Base-by-base conservation (phyloP, 2,329 filamentous ascomycete genomes). In the Microdochium paspali region DNA sequence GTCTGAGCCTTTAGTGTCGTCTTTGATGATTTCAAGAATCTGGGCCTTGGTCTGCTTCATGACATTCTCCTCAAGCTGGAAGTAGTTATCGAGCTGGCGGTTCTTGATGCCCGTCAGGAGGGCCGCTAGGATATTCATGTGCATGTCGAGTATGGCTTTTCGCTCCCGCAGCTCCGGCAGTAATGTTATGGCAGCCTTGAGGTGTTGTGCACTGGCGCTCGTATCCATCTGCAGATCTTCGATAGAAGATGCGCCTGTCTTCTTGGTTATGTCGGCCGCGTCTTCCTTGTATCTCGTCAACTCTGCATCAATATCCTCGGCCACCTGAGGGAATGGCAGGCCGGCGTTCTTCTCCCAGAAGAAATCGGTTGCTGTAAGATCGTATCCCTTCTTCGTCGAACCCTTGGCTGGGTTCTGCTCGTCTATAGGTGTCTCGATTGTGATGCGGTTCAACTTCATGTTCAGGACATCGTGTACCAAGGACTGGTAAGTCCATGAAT, bases 71-170 rank as follows among this genome's bases (percentile, higher is more conserved):
- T 98, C 94, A 5, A 95, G 72, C 62, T 97, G 89, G 70, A 94
- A 98, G 67, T 87, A 98, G 63, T 93, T 93, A 63, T 98, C 93
- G 5, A 98, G 74, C 64, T 97, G 90, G 15, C 93, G 83, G 56
- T 95, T 88, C 63, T 97, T 96, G 66, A 97, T 95, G 1, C 90
- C 90, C 0, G 71, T 75, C 35, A 83, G 61, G 3, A 83, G 64
- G 1, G 88, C 87, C 1, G 90, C 91, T 3, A 94, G 76, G 50
- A 97, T 95, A 62, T 95, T 96, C 93, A 98, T 98, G 65, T 98
- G 93, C 87, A 96, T 97, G 62, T 96, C 93, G 4, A 98, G 77
- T 20, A 85, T 79, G n/a, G 84, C 83, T 64, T 98, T 98, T 50
- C 93, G 83, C 65, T 97, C 93, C 53, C 90, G 78, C 54, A 98